Evolutionary conservation across 441 rosid species (phyloP), one percentile per base, ranked within the genome.

Genomic region (Erysimum pusillum): DNA sequence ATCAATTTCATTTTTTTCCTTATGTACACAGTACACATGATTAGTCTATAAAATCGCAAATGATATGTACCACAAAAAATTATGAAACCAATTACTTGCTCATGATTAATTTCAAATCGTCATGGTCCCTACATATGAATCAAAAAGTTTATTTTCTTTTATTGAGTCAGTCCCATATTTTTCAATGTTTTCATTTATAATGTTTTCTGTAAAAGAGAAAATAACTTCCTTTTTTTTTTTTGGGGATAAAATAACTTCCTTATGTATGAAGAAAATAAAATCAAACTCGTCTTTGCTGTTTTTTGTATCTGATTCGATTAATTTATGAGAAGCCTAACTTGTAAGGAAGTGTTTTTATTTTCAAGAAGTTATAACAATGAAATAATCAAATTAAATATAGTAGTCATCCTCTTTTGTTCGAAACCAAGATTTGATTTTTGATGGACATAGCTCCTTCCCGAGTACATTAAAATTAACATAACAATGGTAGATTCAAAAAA

Each of bases 1-100:
- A 57, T n/a, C 3, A 8, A 18, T n/a, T 56, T 31, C 3, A 7
- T 14, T 14, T 56, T 22, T n/a, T 15, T 25, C 15, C 14, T 56
- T 31, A 31, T 31, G 61, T 56, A 56, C 62, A 32, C 62, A 56
- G 61, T 56, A 56, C 62, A 32, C 62, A 56, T 56, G 62, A 57
- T 57, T 57, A 57, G 15, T 57, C 62, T n/a, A 57, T 32, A 57
- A 49, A 31, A 31, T 56, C 36, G 39, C 61, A 34, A 56, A 57
- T n/a, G 62, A 15, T 58, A 35, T 7, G 20, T 46, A 31, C 69
- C 56, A 32, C 54, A 46, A 15, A 32, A 44, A 44, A 14, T 25
- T 64, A 31, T 10, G 15, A 39, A 46, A 9, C 25, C 13, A 51
- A 38, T 22, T 52, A 25, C 38, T 68, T 68, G 63, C 12, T 54